Evolutionary conservation across 2,329 filamentous ascomycete genomes (phyloP).

Genomic region (Stagonosporopsis cucurbitacearum): DNA sequence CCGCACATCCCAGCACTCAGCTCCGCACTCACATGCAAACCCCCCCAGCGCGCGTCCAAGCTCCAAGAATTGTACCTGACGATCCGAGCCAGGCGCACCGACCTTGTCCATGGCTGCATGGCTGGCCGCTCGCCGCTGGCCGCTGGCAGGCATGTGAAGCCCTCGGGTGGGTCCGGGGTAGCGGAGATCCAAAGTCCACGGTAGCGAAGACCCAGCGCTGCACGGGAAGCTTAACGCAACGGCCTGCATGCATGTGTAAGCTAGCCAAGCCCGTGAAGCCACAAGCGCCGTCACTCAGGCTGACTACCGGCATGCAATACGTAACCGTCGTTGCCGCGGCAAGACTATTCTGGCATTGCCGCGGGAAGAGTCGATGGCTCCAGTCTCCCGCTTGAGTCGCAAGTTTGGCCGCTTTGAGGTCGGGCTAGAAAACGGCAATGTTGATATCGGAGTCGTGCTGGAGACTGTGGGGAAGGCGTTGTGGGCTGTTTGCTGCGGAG

Average conservation of each 20-base stretch:
- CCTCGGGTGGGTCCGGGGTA: conserved; percentile 25
- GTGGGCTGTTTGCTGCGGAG: not conserved
- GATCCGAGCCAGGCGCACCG: conserved; percentile 19
- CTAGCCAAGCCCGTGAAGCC: no score
- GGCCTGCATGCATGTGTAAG: conserved; percentile 1
- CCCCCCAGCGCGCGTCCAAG: not conserved
- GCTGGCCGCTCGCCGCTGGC: no score
- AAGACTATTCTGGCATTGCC: not conserved
- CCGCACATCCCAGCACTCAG: not conserved
- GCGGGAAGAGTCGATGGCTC: no score
- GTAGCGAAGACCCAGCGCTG: not conserved
- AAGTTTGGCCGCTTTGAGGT: conserved; percentile 1
- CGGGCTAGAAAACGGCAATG: conserved; percentile 1
- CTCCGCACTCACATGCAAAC: not conserved
- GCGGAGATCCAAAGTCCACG: not conserved
- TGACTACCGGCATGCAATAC: no score
- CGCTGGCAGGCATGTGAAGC: conserved; percentile 15
- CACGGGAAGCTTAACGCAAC: not conserved
- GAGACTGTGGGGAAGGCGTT: not conserved
- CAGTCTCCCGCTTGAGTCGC: conserved; percentile 3
- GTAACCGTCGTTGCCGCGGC: not conserved
- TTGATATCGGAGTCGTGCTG: not conserved
- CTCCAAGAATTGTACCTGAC: conserved; percentile 1
- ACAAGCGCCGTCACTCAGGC: no score
- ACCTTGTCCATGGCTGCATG: not conserved